Base-by-base conservation (phyloP, 495 filamentous ascomycete species). In the Aspergillus steynii region DNA sequence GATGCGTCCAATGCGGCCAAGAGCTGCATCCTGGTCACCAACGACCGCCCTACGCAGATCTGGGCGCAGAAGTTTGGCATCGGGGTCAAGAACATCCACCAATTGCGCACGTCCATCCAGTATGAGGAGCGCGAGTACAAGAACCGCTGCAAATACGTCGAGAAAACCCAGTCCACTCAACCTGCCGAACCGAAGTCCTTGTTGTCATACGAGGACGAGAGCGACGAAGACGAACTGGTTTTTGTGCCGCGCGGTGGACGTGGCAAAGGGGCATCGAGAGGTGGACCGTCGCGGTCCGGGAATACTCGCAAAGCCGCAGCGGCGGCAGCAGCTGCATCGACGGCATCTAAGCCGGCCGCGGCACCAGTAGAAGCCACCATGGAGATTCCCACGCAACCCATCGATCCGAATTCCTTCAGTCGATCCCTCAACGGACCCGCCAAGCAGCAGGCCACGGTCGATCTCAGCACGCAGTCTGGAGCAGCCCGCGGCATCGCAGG, bases 51-150 rank as follows among this genome's bases (percentile, higher is more conserved):
- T 56, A 85, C 84, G 8, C 76, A 83, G 52, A 64, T 76, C 2
- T 86, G 83, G 77, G 86, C 86, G 0, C 78, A 82, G 64, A 83
- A 83, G 50, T 88, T 87, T 58, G 84, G 83, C 9, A 82, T 89
- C 50, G 77, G 74, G 0, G 79, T 78, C 26, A 87, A 86, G 70
- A 82, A 82, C 55, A 82, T 86, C 29, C 82, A 85, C 63, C 84
- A 86, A 59, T 67, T 86, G 50, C 82, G 83, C 29, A 84, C 83
- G 29, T 80, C 80, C 27, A 82, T 88, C 53, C 79, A 77, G 34
- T 82, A 83, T 55, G 83, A 88, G 61, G 84, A 87, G 53, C 75
- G 82, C 54, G 84, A 86, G 63, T 82, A 77, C 70, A 82, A 82
- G 61, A 85, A 85, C 65, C 78, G 81, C 27, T 73, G 79, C 65